Conservation (phyloP, 108 stramenopile species). For the Nitzschia inconspicua region DNA sequence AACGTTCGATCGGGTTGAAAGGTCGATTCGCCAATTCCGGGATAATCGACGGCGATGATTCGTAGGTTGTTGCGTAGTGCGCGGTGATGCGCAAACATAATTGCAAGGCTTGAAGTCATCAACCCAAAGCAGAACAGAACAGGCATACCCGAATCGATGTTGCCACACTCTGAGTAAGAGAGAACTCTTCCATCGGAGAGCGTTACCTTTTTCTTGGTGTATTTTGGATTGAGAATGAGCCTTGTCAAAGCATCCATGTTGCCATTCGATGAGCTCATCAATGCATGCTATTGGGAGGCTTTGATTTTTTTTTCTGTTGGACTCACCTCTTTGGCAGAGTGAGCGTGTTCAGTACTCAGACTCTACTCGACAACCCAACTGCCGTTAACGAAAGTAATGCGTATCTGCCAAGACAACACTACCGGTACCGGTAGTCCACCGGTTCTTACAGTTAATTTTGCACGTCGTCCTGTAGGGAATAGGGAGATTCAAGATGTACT, state of each 20-base stretch:
- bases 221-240: slow-evolving; percentile 20
- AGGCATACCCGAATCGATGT: slow-evolving; percentile 19
- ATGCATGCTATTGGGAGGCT: too few species aligned
- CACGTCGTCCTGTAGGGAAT: too few species aligned
- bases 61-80: slow-evolving; percentile 22
- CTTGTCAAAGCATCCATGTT: slow-evolving; percentile 14
- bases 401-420: too few species aligned
- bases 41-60: slow-evolving; percentile 26
- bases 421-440: too few species aligned
- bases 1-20: slow-evolving; percentile 14
- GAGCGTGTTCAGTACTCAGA: too few species aligned
- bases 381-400: too few species aligned
- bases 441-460: too few species aligned
- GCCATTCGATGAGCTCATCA: too few species aligned
- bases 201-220: slow-evolving; percentile 21
- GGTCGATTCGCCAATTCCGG: slow-evolving; percentile 33
- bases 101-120: slow-evolving; percentile 23
- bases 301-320: too few species aligned
- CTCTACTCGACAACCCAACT: too few species aligned
- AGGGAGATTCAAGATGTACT: too few species aligned
- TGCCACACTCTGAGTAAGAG: slow-evolving; percentile 32
- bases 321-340: too few species aligned
- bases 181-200: slow-evolving; percentile 24
- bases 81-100: slow-evolving; percentile 21
- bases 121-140: slow-evolving; percentile 31